These are phyloP conservation scores for Trichoderma sp. DNA, from an alignment of 2,329 filamentous ascomycete species.

Conservation along the genomic window DNA sequence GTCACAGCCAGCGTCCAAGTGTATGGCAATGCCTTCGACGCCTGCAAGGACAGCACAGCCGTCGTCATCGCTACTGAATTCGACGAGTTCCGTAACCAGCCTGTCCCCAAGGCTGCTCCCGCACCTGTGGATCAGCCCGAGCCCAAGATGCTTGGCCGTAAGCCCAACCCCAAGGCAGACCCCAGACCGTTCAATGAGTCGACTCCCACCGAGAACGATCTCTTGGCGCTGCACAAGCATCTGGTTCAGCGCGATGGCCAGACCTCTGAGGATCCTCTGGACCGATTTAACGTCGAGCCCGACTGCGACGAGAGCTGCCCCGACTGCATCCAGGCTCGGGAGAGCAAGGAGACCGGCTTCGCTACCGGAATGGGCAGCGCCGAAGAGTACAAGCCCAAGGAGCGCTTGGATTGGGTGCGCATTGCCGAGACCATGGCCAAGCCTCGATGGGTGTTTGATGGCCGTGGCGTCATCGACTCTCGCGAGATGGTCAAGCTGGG, in stretches of 20 bases:
- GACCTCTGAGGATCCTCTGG: slow-evolving; percentile 42
- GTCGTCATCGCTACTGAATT: slow-evolving; percentile 55
- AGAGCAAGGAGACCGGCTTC: slow-evolving; percentile 38
- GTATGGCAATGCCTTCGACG: slow-evolving; percentile 48
- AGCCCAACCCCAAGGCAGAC: slow-evolving; percentile 42
- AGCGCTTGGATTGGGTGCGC: slow-evolving; percentile 50
- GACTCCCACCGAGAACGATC: slow-evolving; percentile 42
- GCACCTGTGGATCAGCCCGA: slow-evolving; percentile 26
- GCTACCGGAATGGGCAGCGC: slow-evolving; percentile 42
- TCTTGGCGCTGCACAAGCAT: slow-evolving; percentile 47
- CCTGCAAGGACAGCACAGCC: slow-evolving; percentile 48
- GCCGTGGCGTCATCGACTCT: slow-evolving; percentile 51
- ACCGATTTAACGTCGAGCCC: slow-evolving; percentile 44
- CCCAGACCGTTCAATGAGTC: slow-evolving; percentile 44
- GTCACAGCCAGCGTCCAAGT: slow-evolving; percentile 45
- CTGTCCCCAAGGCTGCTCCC: slow-evolving; percentile 32
- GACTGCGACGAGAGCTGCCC: slow-evolving; percentile 45
- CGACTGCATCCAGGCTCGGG: slow-evolving; percentile 45
- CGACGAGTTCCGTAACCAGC: slow-evolving; percentile 51
- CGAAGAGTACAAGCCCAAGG: slow-evolving; percentile 46
- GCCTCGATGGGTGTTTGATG: slow-evolving; percentile 56
- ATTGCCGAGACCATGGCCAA: slow-evolving; percentile 49
- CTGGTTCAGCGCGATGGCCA: slow-evolving; percentile 36
- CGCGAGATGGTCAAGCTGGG: slow-evolving; percentile 48
- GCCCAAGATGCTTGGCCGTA: slow-evolving; percentile 34